Evolutionary conservation across 1,139 yeast species (phyloP).

Genomic region (Pichia sp.): DNA sequence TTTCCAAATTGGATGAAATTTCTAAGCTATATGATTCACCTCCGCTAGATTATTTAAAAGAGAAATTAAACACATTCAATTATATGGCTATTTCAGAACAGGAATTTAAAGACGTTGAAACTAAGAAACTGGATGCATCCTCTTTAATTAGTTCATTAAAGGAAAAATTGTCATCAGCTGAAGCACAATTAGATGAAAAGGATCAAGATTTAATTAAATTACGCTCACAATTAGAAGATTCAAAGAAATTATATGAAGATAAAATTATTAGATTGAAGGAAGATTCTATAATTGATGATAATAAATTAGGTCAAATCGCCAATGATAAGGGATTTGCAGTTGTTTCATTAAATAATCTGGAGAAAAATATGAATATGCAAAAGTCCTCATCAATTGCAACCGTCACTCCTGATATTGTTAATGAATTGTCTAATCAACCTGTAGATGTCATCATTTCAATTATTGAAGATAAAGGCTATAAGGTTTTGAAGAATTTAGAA

Average conservation of each 20-base stretch:
- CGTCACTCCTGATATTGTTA: constrained; percentile 12
- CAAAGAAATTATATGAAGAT: background rate
- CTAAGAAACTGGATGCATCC: background rate
- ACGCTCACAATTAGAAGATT: background rate
- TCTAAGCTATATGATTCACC: constrained; percentile 10
- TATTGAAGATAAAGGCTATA: constrained; percentile 20
- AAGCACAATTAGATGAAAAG: constrained; percentile 3
- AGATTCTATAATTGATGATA: background rate
- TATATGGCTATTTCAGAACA: background rate
- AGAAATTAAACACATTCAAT: constrained; percentile 1
- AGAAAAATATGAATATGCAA: constrained; percentile 8
- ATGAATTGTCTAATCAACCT: constrained; percentile 13
- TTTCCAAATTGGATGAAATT: constrained; percentile 1
- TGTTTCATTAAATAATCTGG: background rate
- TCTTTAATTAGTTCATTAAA: background rate
- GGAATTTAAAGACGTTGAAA: background rate
- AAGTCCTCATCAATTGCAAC: constrained; percentile 16
- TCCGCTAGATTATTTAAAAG: constrained; percentile 12
- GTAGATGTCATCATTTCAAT: constrained; percentile 18
- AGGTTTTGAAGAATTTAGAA: constrained; percentile 21
- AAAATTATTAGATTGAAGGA: background rate
- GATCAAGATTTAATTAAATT: background rate
- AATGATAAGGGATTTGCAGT: background rate
- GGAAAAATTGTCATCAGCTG: background rate
- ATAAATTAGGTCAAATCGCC: background rate